These are phyloP conservation scores for Thraustochytrium striatum DNA, from an alignment of 352 stramenopile genomes.

Conservation along the genomic window DNA sequence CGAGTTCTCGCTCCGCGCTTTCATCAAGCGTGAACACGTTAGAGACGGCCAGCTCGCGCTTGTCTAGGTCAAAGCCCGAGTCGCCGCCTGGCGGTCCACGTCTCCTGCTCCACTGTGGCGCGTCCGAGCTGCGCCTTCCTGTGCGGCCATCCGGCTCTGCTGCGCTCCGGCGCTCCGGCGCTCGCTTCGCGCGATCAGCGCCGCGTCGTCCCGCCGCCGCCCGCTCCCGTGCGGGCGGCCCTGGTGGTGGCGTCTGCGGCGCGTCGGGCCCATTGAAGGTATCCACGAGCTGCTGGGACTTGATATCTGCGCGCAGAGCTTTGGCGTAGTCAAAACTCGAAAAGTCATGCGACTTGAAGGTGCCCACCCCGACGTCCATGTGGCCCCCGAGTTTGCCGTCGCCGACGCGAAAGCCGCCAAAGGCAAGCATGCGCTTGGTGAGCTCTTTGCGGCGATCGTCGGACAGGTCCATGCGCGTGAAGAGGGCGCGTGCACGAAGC, in stretches of 20 bases:
- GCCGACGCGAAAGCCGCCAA: conserved; percentile 23
- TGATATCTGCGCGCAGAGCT: background rate
- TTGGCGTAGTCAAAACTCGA: conserved; percentile 26
- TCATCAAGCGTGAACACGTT: background rate
- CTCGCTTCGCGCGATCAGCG: background rate
- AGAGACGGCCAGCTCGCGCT: background rate
- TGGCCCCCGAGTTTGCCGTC: conserved; percentile 35
- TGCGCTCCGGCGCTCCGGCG: background rate
- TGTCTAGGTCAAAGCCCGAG: background rate
- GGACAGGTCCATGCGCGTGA: conserved; percentile 24
- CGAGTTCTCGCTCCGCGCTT: too few species aligned
- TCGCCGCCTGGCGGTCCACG: background rate
- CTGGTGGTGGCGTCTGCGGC: conserved; percentile 1
- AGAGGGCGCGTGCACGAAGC: background rate
- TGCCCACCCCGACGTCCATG: background rate
- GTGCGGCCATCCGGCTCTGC: background rate
- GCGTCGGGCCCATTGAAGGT: background rate
- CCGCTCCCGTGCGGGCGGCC: background rate
- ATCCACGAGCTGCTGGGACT: background rate
- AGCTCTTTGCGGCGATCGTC: conserved; percentile 2
- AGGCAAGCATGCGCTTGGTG: conserved; percentile 41
- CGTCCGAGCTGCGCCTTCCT: background rate
- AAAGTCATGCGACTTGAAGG: conserved; percentile 13
- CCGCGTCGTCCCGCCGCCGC: background rate
- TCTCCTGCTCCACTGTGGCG: background rate